A percentile compares a stretch with the other conserved stretches of the same genome.
Conservation (phyloP, 257 asterid genomes). For the Plantago elongata region DNA sequence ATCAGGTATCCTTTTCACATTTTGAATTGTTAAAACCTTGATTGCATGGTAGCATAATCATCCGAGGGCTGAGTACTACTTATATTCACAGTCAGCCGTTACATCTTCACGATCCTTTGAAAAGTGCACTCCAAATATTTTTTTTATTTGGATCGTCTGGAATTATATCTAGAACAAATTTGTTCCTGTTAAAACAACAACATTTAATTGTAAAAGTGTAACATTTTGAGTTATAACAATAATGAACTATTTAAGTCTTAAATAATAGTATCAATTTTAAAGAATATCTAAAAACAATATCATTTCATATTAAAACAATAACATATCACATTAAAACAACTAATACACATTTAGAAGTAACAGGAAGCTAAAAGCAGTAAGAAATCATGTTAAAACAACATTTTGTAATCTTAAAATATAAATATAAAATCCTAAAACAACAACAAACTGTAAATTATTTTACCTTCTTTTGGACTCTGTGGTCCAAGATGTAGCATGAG, state of each 20-base stretch:
- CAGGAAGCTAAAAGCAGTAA: too few species aligned
- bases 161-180: background rate
- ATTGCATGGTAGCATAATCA: background rate
- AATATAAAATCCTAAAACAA: background rate
- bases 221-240: too few species aligned
- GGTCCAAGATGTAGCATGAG: too few species aligned
- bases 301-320: too few species aligned
- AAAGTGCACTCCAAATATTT: background rate
- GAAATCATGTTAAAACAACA: too few species aligned
- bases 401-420: too few species aligned
- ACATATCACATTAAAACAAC: too few species aligned
- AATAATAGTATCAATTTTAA: too few species aligned
- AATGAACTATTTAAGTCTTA: too few species aligned
- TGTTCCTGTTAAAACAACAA: background rate
- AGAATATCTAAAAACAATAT: too few species aligned
- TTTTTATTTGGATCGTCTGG: background rate
- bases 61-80: background rate
- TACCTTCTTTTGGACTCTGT: background rate
- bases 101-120: background rate
- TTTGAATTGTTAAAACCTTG: background rate
- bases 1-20: background rate
- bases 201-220: too few species aligned
- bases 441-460: background rate
- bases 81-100: background rate
- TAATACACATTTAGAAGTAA: too few species aligned